A percentile compares a stretch with the other conserved stretches of the same genome.
Conservation (phyloP, 1,284 basidiomycete species). For the Marasmius fiardii region DNA sequence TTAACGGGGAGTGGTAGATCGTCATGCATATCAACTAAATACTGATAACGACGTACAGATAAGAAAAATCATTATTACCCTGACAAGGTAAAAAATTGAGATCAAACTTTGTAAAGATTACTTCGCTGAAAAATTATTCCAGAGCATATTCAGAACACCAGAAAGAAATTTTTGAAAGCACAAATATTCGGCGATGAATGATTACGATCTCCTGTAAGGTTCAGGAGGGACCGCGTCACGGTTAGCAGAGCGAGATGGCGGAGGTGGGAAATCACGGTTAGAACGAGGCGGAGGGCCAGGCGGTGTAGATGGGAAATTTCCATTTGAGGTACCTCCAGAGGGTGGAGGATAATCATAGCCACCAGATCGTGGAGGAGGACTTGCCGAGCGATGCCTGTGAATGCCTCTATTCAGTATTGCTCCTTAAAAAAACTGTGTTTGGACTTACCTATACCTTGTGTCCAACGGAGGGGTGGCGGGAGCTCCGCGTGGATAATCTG, state of each 20-base stretch:
- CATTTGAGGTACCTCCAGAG: slow-evolving; percentile 17
- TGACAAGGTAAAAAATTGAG: too few species aligned
- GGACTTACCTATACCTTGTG: slow-evolving; percentile 51
- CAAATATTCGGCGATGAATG: background rate
- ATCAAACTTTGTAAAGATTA: background rate
- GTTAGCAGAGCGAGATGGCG: background rate
- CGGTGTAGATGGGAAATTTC: slow-evolving; percentile 29
- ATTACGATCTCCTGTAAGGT: background rate
- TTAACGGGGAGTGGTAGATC: too few species aligned
- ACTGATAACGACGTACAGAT: too few species aligned
- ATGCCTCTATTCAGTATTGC: background rate
- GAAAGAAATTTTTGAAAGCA: background rate
- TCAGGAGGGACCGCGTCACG: background rate
- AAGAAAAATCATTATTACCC: too few species aligned
- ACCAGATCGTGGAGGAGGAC: slow-evolving; percentile 30
- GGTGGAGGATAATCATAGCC: slow-evolving; percentile 19
- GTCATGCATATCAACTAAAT: too few species aligned
- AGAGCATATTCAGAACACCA: background rate
- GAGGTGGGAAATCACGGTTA: slow-evolving; percentile 8
- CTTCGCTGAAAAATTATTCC: background rate
- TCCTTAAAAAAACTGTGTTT: too few species aligned
- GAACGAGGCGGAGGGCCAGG: slow-evolving; percentile 9
- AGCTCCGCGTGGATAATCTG: slow-evolving; percentile 51
- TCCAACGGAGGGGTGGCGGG: slow-evolving; percentile 32
- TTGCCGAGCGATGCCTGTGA: background rate